A percentile compares a stretch with the other conserved stretches of the same genome.
Evolutionary conservation across 148 eudicot genomes (phyloP).

Genomic region (Rhododendron henanense): DNA sequence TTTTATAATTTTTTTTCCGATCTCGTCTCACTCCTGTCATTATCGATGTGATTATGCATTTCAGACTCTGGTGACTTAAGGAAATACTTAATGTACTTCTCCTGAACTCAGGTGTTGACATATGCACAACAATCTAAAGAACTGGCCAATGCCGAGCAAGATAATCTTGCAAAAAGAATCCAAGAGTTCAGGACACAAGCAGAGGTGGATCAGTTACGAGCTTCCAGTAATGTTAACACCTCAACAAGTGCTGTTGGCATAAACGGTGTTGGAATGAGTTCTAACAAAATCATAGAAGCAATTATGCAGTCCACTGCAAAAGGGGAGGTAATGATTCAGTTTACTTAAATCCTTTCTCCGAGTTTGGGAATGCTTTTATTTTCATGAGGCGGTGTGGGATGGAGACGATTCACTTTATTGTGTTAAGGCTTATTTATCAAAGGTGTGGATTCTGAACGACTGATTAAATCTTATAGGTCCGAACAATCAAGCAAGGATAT

Average conservation of each 20-base stretch:
- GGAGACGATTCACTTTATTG: not conserved
- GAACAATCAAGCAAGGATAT: slow-evolving; percentile 91
- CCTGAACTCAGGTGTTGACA: slow-evolving; percentile 61
- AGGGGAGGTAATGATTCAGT: slow-evolving; percentile 60
- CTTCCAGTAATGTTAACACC: slow-evolving; percentile 46
- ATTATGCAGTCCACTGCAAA: slow-evolving; percentile 72
- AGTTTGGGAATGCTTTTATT: not conserved
- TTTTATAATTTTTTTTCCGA: not conserved
- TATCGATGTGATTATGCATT: not conserved
- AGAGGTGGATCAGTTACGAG: slow-evolving; percentile 62
- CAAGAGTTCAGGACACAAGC: slow-evolving; percentile 90
- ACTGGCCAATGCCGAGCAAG: slow-evolving; percentile 71
- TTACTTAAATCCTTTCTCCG: not conserved
- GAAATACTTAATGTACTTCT: not conserved
- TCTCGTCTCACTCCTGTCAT: not conserved
- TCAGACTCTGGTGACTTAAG: not conserved
- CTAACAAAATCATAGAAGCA: slow-evolving; percentile 62
- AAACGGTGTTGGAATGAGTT: slow-evolving; percentile 53
- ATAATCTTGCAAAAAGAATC: slow-evolving; percentile 84
- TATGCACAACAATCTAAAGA: slow-evolving; percentile 96
- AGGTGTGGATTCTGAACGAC: not conserved
- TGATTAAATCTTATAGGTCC: slow-evolving; percentile 45
- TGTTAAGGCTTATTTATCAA: not conserved
- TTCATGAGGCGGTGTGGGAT: not conserved
- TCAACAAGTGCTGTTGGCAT: slow-evolving; percentile 49